Evolutionary conservation across 1,284 basidiomycete genomes (phyloP).

Genomic region (Wallemia ichthyophaga): DNA sequence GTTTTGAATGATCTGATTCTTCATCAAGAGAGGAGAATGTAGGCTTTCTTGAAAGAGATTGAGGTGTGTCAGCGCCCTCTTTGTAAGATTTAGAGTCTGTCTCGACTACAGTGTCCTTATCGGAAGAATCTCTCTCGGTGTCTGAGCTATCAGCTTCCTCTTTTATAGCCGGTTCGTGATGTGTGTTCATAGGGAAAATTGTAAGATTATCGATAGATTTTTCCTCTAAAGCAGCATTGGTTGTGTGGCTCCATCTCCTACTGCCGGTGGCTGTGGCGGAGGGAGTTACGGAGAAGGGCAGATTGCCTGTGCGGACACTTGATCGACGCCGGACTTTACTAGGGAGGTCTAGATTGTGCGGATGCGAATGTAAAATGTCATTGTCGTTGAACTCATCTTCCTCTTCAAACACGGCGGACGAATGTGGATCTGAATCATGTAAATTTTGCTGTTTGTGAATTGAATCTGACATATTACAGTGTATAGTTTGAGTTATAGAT

Average conservation of each 20-base stretch:
- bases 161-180: neutral
- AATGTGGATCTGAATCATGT: neutral
- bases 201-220: neutral
- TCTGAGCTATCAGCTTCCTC: neutral
- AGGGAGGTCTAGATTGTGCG: neutral
- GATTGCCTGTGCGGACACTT: neutral
- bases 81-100: neutral
- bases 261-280: neutral
- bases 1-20: neutral
- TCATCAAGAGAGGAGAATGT: neutral
- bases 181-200: neutral
- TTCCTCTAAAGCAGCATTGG: neutral
- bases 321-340: neutral
- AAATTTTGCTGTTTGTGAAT: neutral
- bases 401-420: neutral
- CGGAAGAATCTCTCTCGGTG: neutral
- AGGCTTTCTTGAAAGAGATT: neutral
- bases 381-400: neutral
- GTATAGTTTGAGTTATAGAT: no score
- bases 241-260: neutral
- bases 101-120: neutral
- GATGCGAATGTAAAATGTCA: no score
- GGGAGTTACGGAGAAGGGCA: neutral
- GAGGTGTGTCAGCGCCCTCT: neutral
- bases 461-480: no score